Evolutionary conservation across 768 basidiomycete genomes (phyloP), one percentile per base, ranked within the genome.

Genomic region (Hemileccinum rubropunctum): DNA sequence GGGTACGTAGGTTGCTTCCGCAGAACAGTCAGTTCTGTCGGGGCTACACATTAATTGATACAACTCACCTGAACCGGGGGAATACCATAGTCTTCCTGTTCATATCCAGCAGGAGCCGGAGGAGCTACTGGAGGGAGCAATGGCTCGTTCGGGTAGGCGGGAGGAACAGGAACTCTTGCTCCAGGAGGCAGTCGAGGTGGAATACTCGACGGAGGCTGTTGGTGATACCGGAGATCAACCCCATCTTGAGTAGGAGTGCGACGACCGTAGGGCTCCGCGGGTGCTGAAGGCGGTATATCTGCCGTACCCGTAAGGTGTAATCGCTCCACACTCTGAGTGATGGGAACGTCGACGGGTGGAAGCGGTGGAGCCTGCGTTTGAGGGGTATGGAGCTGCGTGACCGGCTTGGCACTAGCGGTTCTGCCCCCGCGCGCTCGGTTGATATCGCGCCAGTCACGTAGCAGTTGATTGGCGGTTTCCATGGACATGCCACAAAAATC

Each of bases 401-500:
- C 69, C 33, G 69, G 69, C 51, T 72, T 72, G 54, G 79, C 51
- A 43, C 66, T 21, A 20, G 35, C 55, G 54, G 71, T 61, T 60
- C 64, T 79, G 48, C 76, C 76, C 28, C 73, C 76, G 64, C 86
- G 81, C 63, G 72, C 71, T 59, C 77, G 79, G 68, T 98, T 95
- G 73, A 97, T 97, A 63, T 91, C 89, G 47, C 88, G 85, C 80
- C 91, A 86, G 68, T 94, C 88, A 44, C 86, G 83, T 44, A 99
- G 79, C 17, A 99, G 78, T 61, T 87, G 84, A 67, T 98, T 98
- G 42, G 97, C 95, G 33, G 91, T 95, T 71, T 98, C 95, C 95
- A 98, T 98, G 33, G 94, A 93, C 95, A 99, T 98, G 37, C 97
- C 97, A 63, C 97, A 99, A 71, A 99, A 98, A 71, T 99, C 95